A percentile compares a stretch with the other conserved stretches of the same genome.
These are phyloP conservation scores for Pseudonectria foliicola DNA, from an alignment of 2,329 filamentous ascomycete genomes.

Conservation along the genomic window DNA sequence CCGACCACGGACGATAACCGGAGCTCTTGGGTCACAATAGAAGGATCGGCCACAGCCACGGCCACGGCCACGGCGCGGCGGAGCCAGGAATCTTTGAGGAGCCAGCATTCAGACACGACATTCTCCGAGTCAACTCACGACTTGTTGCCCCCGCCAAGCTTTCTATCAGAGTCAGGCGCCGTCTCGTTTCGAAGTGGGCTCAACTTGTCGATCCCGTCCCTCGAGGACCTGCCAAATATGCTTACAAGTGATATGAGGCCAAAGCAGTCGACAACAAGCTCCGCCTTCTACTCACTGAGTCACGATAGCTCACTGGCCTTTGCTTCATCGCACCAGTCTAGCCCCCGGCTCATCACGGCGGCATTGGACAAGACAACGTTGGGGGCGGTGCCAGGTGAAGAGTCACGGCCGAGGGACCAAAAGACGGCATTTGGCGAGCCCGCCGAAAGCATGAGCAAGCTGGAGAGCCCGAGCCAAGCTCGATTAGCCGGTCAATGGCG, in stretches of 20 bases:
- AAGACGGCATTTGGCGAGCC: conserved; percentile 10
- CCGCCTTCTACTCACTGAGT: conserved; percentile 21
- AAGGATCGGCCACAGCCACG: conserved; percentile 17
- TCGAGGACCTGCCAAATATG: conserved; percentile 20
- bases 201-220: conserved; percentile 22
- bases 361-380: conserved; percentile 6
- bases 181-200: conserved; percentile 22
- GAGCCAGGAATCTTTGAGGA: conserved; percentile 20
- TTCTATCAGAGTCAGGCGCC: conserved; percentile 18
- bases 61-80: conserved; percentile 14
- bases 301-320: conserved; percentile 29
- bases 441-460: conserved; percentile 16
- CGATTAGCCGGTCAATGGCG: conserved; percentile 6
- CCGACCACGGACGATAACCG: conserved; percentile 19
- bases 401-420: neutral
- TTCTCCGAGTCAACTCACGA: conserved; percentile 25
- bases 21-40: conserved; percentile 30
- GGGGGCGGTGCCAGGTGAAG: neutral
- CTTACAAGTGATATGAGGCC: conserved; percentile 11
- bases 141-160: conserved; percentile 23
- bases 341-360: conserved; percentile 15
- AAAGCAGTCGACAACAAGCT: conserved; percentile 5
- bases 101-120: conserved; percentile 20
- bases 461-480: conserved; percentile 18
- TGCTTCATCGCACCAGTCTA: conserved; percentile 21